Base-by-base conservation (phyloP, 2,329 filamentous ascomycete genomes). In the Hypoxylon sp. region DNA sequence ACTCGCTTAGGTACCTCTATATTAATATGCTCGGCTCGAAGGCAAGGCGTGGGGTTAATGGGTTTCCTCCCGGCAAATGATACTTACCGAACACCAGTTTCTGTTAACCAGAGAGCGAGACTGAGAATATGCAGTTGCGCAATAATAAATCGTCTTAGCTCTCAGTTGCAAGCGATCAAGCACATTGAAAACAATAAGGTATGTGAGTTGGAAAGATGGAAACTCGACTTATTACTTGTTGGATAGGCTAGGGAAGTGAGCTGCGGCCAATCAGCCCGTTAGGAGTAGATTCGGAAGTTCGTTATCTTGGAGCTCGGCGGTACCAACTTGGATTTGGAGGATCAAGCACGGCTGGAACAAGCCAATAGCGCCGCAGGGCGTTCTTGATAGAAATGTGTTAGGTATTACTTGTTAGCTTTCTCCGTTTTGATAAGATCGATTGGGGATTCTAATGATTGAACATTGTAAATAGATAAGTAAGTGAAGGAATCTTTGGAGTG, bases 271-370 rank as follows among this genome's bases (percentile, higher is more conserved):
- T 19, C 29, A 50, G n/a, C 24, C 17, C 55, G 11, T 50, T 4
- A 50, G 24, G 29, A 59, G 57, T 47, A 24, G 44, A 53, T 63
- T 55, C 52, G 46, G 54, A 66, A 53, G 53, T 37, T 66, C 46
- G 62, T 63, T 69, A 62, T 66, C 66, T 66, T 59, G 22, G 11
- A 42, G 50, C 44, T 60, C 66, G 62, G 62, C 9, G 46, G 44
- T 22, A 66, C 59, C 42, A 66, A 37, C 66, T 59, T 59, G n/a
- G 11, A 66, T 69, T 66, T 11, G 59, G 66, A 63, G 63, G 17
- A 44, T n/a, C n/a, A 1, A 19, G n/a, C 6, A 14, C 17, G 19
- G 17, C 8, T 31, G 31, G 29, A 51, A 42, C 22, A 33, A 42
- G 26, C 14, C 44, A 53, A 10, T 17, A 55, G 24, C 53, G n/a